These are phyloP conservation scores for Fagopyrum homotropicum DNA, from an alignment of 148 eudicot species.

Conservation along the genomic window DNA sequence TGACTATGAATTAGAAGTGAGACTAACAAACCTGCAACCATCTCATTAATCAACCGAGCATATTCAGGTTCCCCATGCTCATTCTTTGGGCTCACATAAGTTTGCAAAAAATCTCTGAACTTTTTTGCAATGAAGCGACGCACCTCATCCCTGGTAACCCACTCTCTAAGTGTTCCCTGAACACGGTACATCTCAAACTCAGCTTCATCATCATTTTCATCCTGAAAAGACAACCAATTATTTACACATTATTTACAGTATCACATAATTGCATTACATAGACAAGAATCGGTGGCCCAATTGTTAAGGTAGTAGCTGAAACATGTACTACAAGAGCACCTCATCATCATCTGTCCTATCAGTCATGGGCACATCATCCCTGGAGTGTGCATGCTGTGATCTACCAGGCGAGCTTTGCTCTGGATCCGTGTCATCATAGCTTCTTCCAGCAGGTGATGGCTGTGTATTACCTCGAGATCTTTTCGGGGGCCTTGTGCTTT, in stretches of 20 bases:
- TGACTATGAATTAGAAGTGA: not conserved
- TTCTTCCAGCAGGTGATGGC: constrained; percentile 40
- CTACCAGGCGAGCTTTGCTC: constrained; percentile 88
- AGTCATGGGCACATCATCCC: constrained; percentile 81
- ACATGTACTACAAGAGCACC: constrained; percentile 24
- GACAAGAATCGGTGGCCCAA: not conserved
- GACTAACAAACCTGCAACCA: constrained; percentile 62
- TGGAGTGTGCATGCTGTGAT: constrained; percentile 54
- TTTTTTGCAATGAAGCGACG: constrained; percentile 85
- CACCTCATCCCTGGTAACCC: constrained; percentile 99
- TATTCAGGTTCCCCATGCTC: constrained; percentile 62
- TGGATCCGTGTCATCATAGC: constrained; percentile 65
- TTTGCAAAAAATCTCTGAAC: constrained; percentile 73
- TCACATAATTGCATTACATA: not conserved
- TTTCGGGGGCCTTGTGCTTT: constrained; percentile 70
- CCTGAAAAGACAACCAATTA: constrained; percentile 31
- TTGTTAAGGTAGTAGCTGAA: not conserved
- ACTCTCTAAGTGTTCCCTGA: constrained; percentile 92
- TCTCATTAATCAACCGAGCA: constrained; percentile 80
- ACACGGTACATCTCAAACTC: constrained; percentile 88
- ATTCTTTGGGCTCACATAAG: constrained; percentile 57
- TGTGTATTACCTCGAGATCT: constrained; percentile 58
- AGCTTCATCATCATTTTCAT: constrained; percentile 74
- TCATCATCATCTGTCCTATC: constrained; percentile 84
- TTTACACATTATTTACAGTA: not conserved